Percentiles rank a stretch among this genome's conserved stretches.
Evolutionary conservation across 2,329 filamentous ascomycete genomes (phyloP).

Genomic region (Hymenoscyphus fructigenus): DNA sequence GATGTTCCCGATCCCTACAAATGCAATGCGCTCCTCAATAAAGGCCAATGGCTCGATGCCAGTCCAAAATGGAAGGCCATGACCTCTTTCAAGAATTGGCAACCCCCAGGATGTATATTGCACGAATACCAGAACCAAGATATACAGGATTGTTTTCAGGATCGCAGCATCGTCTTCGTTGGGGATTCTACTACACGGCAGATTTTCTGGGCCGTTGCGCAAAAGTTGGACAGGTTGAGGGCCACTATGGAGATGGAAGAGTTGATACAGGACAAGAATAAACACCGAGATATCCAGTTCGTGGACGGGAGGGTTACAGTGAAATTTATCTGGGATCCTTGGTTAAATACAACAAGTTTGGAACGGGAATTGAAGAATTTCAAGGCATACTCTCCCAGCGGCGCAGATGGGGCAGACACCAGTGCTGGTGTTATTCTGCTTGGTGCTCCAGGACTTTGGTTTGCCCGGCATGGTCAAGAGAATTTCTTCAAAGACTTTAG

Average conservation of each 20-base stretch:
- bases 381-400: conserved; percentile 25
- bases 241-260: conserved; percentile 40
- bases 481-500: conserved; percentile 47
- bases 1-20: conserved; percentile 49
- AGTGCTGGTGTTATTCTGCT: conserved; percentile 50
- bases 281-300: conserved; percentile 47
- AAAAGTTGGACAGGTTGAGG: conserved; percentile 45
- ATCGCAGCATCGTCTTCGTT: conserved; percentile 55
- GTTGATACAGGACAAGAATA: conserved; percentile 38
- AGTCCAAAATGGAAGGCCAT: conserved; percentile 31
- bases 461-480: conserved; percentile 50
- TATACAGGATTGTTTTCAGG: conserved; percentile 51
- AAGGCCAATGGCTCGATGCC: conserved; percentile 50
- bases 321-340: conserved; percentile 63
- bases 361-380: conserved; percentile 43
- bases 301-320: conserved; percentile 47
- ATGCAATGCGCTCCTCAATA: conserved; percentile 50
- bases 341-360: conserved; percentile 51
- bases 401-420: conserved; percentile 26
- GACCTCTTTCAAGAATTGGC: conserved; percentile 50
- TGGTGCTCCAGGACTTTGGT: conserved; percentile 55
- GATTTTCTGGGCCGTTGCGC: conserved; percentile 57
- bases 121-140: conserved; percentile 54
- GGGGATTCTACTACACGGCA: conserved; percentile 62
- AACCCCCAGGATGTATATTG: conserved; percentile 59